Evolutionary conservation across 2,329 filamentous ascomycete species (phyloP).

Genomic region (Ascochyta pisi): DNA sequence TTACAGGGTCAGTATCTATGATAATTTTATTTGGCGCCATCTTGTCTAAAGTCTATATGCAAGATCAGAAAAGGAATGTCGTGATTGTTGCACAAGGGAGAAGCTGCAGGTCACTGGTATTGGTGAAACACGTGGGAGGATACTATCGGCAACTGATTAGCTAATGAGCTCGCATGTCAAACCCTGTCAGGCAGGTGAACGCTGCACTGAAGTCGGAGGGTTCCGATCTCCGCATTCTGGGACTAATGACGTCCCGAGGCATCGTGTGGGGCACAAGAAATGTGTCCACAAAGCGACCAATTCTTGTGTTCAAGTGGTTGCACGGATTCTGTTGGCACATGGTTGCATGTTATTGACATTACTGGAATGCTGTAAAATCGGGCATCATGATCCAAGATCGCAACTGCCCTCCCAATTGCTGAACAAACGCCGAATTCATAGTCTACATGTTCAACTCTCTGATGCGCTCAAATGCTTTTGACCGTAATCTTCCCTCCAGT

Average conservation of each 20-base stretch:
- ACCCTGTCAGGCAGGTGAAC: constrained; percentile 26
- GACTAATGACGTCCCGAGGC: constrained; percentile 16
- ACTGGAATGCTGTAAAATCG: constrained; percentile 1
- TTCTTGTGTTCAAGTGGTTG: not conserved
- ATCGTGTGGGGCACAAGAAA: constrained; percentile 1
- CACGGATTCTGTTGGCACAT: not conserved
- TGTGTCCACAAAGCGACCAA: constrained; percentile 11
- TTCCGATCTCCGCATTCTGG: constrained; percentile 27
- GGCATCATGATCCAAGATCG: constrained; percentile 16
- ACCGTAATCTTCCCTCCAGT: constrained; percentile 5
- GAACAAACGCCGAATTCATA: constrained; percentile 36
- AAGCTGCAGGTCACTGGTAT: constrained; percentile 8
- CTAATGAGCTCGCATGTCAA: constrained; percentile 23
- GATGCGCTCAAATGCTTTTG: constrained; percentile 23
- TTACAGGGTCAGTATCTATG: constrained; percentile 93
- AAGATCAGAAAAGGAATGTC: constrained; percentile 5
- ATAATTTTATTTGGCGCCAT: constrained; percentile 71
- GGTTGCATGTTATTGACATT: not conserved
- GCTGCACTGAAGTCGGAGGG: constrained; percentile 18
- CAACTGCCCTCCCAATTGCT: constrained; percentile 31
- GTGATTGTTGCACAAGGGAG: constrained; percentile 8
- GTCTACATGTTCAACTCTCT: constrained; percentile 38
- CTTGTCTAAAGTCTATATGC: constrained; percentile 13
- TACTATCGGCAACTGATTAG: constrained; percentile 30
- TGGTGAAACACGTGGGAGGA: constrained; percentile 7